Percentiles rank a stretch among this genome's conserved stretches.
Conservation (phyloP, 495 filamentous ascomycete genomes). For the Trichoderma orchidacearum region DNA sequence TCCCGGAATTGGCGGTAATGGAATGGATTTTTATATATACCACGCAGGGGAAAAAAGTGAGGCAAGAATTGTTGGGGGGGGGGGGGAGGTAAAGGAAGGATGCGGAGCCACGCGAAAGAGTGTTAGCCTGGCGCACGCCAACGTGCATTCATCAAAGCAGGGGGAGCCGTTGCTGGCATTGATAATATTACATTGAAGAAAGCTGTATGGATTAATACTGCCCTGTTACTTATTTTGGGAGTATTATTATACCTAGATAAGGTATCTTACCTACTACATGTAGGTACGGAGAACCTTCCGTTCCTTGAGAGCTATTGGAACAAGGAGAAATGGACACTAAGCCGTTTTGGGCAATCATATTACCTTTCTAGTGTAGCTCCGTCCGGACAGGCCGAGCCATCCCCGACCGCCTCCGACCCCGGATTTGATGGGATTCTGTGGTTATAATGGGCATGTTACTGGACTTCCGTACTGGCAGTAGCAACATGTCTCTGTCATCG, state of each 20-base stretch:
- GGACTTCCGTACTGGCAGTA: too few species aligned
- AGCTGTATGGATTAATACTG: background rate
- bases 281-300: too few species aligned
- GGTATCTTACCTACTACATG: too few species aligned
- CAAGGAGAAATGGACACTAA: background rate
- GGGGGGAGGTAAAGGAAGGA: background rate
- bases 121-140: background rate
- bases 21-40: background rate
- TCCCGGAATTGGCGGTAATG: conserved; percentile 6
- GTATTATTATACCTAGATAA: background rate
- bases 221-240: background rate
- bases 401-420: background rate
- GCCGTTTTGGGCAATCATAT: background rate
- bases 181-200: background rate
- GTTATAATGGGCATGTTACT: too few species aligned
- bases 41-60: background rate
- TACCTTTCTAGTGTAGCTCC: background rate
- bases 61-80: background rate
- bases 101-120: background rate
- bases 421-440: background rate
- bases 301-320: background rate
- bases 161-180: background rate
- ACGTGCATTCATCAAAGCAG: background rate
- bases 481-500: too few species aligned
- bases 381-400: background rate